phyloP scores from a whole-genome alignment of 176 grass and related monocot species.

The Carex cristatella region DNA sequence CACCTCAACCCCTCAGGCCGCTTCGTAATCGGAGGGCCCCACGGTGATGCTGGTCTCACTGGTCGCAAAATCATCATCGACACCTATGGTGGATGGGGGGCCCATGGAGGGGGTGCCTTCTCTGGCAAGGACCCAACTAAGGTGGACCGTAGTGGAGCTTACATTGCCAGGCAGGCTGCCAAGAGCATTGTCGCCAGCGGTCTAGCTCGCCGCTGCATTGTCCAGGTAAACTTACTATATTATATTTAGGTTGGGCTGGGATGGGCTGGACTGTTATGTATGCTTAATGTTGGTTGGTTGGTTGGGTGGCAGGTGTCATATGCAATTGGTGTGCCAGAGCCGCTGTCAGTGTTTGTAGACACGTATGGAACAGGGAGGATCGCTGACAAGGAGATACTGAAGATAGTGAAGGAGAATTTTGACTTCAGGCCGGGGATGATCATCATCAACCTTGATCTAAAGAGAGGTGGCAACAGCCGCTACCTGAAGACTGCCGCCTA shows the following conservation, averaged over 20 bases:
- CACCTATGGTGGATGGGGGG: conserved; percentile 18
- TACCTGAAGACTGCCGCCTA: conserved; percentile 23
- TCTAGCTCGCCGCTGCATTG: conserved; percentile 8
- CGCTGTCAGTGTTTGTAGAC: conserved; percentile 14
- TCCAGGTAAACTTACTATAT: neutral
- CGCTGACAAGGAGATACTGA: conserved; percentile 7
- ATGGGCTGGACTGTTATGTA: no score
- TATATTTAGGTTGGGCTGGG: neutral
- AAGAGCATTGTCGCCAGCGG: conserved; percentile 14
- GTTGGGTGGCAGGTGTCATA: neutral
- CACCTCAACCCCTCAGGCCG: conserved; percentile 19
- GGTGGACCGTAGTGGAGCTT: conserved; percentile 14
- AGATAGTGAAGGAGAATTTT: conserved; percentile 19
- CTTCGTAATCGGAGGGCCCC: conserved; percentile 1
- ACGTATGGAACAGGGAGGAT: conserved; percentile 2
- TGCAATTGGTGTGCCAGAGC: conserved; percentile 14
- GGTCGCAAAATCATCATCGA: conserved; percentile 18
- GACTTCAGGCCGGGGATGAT: conserved; percentile 18
- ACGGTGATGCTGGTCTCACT: conserved; percentile 16
- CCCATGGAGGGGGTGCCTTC: conserved; percentile 7
- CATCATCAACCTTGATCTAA: conserved; percentile 14
- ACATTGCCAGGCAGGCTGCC: conserved; percentile 14
- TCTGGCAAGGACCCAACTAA: conserved; percentile 21
- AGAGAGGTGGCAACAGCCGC: conserved; percentile 14
- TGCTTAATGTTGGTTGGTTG: no score